Base-by-base conservation (phyloP, 108 stramenopile genomes). In the Cyclotella cryptica region DNA sequence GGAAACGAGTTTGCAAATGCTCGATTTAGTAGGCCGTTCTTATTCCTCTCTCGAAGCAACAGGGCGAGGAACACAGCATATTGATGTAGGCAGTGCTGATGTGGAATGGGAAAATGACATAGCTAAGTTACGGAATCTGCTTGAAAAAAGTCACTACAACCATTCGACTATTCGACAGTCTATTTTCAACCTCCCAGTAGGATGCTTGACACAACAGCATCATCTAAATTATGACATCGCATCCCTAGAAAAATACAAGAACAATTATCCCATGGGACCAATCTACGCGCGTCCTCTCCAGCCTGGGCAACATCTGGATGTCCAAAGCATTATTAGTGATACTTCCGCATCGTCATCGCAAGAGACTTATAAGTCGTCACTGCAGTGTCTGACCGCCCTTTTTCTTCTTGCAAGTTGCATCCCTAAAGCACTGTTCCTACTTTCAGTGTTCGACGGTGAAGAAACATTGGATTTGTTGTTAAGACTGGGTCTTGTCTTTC, bases 401-500 rank as follows among this genome's bases (percentile, higher is more conserved):
- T 88, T 88, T 59, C 47, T 88, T 26, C 75, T 83, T 59, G n/a
- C 84, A 55, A 69, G 74, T 45, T 72, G 78, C 69, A 78, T 88
- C 24, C 89, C 89, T 1, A 71, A 26, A 27, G 14, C 44, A 24
- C 21, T 69, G 8, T 85, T 88, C 53, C 10, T 69, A 11, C 30
- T 73, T 51, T 22, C 66, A 21, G 47, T 92, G 21, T 17, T 75
- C 10, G 81, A 82, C 19, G 88, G 87, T 26, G 27, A 55, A 39
- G 72, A 85, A 24, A 75, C 78, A 18, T 60, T 89, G 10, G 24
- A 76, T 14, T 64, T 89, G 55, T 26, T 89, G 45, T 28, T 77
- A 69, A 61, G 67, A n/a, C 73, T 90, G 66, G 89, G 91, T 19
- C 21, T 92, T 1, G 85, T 87, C 3, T 87, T 86, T 69, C 13